phyloP scores from a whole-genome alignment of 148 eudicot species.

The Gaultheria prostrata region DNA sequence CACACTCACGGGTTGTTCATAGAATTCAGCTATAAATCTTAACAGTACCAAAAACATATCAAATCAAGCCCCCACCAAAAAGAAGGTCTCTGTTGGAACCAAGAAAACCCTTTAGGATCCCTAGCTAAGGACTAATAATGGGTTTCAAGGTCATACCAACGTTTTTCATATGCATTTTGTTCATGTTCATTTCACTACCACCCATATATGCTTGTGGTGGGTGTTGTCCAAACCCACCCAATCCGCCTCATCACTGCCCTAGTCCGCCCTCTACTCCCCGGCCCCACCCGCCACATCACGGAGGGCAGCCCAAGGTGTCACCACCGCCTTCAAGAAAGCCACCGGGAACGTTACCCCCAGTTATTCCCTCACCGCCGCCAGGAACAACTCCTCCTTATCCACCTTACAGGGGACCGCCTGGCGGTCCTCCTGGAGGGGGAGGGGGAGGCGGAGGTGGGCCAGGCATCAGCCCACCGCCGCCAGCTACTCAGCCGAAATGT shows the following conservation, averaged over 20 bases:
- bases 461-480: constrained; percentile 29
- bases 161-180: constrained; percentile 52
- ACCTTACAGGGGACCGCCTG: constrained; percentile 30
- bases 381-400: constrained; percentile 33
- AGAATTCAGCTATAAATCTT: constrained; percentile 33
- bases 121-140: constrained; percentile 33
- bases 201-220: constrained; percentile 62
- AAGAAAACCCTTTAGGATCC: background rate
- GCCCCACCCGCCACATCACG: constrained; percentile 27
- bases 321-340: constrained; percentile 25
- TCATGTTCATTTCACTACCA: constrained; percentile 56
- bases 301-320: constrained; percentile 18
- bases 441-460: constrained; percentile 27
- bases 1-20: constrained; percentile 38
- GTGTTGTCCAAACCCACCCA: constrained; percentile 45
- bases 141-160: constrained; percentile 40
- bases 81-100: background rate
- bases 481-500: constrained; percentile 39
- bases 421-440: constrained; percentile 22
- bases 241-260: constrained; percentile 49
- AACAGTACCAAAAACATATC: background rate
- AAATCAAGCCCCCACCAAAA: background rate
- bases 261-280: constrained; percentile 10
- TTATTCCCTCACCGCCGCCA: constrained; percentile 26
- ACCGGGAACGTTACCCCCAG: constrained; percentile 30